These are phyloP conservation scores for Lecanicillium sp. DNA, from an alignment of 2,329 filamentous ascomycete species.

Conservation along the genomic window DNA sequence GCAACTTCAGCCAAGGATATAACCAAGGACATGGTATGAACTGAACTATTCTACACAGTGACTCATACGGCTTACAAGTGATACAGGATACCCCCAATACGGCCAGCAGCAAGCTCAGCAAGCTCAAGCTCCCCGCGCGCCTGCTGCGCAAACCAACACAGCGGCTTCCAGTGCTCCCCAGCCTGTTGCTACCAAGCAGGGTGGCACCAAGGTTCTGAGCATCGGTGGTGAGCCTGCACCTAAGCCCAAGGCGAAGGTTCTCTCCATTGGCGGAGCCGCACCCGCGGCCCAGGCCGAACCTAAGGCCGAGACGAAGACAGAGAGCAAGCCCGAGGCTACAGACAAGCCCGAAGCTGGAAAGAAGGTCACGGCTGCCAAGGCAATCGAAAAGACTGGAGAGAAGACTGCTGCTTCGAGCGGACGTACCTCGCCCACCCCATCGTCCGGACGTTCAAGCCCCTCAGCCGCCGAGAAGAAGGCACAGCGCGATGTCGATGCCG, in stretches of 20 bases:
- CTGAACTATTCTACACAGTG: constrained; percentile 23
- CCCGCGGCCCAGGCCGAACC: constrained; percentile 34
- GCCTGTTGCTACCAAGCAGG: constrained; percentile 57
- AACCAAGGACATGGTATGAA: constrained; percentile 38
- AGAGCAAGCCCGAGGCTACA: constrained; percentile 43
- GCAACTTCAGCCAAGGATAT: constrained; percentile 48
- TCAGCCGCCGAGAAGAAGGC: constrained; percentile 50
- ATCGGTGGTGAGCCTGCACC: constrained; percentile 57
- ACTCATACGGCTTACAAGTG: constrained; percentile 15
- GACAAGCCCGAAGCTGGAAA: constrained; percentile 62
- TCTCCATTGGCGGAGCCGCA: constrained; percentile 35
- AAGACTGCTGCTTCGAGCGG: constrained; percentile 48
- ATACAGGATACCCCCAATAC: constrained; percentile 49
- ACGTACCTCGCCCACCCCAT: constrained; percentile 72
- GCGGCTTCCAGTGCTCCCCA: constrained; percentile 41
- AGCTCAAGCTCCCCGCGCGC: constrained; percentile 34
- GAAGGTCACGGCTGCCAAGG: constrained; percentile 82
- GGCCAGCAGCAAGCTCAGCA: constrained; percentile 39
- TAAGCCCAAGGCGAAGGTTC: constrained; percentile 45
- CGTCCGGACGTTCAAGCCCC: constrained; percentile 79
- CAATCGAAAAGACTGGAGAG: constrained; percentile 85
- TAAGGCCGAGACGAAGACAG: constrained; percentile 40
- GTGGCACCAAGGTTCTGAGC: constrained; percentile 67
- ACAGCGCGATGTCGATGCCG: constrained; percentile 68
- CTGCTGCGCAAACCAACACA: constrained; percentile 40